Base-by-base conservation (phyloP, 2,329 filamentous ascomycete species). In the Aspergillus spinulosporus region DNA sequence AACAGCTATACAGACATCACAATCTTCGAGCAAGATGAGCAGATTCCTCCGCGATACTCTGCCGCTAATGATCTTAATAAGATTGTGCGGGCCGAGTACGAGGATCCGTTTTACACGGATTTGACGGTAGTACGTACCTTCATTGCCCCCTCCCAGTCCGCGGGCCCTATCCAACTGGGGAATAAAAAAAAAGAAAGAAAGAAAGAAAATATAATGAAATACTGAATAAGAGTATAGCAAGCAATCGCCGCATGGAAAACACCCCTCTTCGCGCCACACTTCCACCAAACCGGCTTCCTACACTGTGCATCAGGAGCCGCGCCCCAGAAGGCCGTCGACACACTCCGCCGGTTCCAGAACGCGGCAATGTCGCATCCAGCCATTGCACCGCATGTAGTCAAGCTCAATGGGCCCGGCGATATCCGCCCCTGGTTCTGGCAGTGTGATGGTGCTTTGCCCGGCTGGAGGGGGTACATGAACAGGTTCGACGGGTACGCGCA, bases 1-100 rank as follows among this genome's bases (percentile, higher is more conserved):
- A 66, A 72, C 0, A 79, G 79, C 1, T 80, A 78, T 58, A 75
- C 64, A 0, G 68, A 80, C 54, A 74, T 82, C 48, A 78, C 78
- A 3, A 75, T 83, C 7, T 73, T 80, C 11, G 80, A 83, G 52
- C 68, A 68, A 52, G 74, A 74, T 39, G 66, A 70, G 7, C 68
- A 72, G 7, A 76, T 80, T 2, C 82, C 82, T 0, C 79, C 80
- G 1, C 69, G 71, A 4, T 78, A 69, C 63, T 84, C 84, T 0
- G 84, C 82, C 0, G 83, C 78, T 21, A 83, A 84, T 57, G 82
- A 86, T 59, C 65, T 86, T 28, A 86, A 86, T 66, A 86, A 86
- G 68, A 85, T 86, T 54, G 74, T 86, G 36, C 76, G 83, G 2
- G 81, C 79, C 4, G 82, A 85, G 60, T 85, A 85, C 56, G 80